These are phyloP conservation scores for Eustoma russellianum DNA, from an alignment of 257 asterid genomes.

Conservation along the genomic window DNA sequence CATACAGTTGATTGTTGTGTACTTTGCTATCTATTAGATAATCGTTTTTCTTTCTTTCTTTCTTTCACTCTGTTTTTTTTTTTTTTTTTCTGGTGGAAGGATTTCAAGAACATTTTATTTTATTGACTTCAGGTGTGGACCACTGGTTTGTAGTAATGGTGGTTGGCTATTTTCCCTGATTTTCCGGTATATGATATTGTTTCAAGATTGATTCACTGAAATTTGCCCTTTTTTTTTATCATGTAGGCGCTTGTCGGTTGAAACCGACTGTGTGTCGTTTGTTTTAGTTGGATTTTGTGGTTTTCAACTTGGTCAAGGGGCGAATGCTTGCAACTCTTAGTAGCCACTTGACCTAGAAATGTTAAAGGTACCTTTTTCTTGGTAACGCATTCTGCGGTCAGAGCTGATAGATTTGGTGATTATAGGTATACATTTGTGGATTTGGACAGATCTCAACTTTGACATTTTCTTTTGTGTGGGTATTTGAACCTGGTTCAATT, in stretches of 20 bases:
- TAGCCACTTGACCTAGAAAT: background rate
- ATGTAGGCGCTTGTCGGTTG: conserved; percentile 1
- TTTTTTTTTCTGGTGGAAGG: background rate
- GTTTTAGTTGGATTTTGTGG: conserved; percentile 6
- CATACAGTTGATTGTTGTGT: background rate
- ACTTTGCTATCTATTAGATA: background rate
- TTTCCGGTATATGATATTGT: background rate
- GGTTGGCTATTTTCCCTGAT: background rate
- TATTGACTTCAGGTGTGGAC: background rate
- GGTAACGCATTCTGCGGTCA: background rate
- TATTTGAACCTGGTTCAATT: conserved; percentile 9
- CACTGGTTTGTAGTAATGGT: background rate
- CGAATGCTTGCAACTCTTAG: no score
- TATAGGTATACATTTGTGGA: conserved; percentile 7
- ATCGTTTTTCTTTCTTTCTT: background rate
- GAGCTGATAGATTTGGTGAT: conserved; percentile 13
- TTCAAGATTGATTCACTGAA: conserved; percentile 9
- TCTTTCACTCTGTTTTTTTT: background rate
- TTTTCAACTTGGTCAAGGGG: no score
- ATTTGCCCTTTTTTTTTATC: conserved; percentile 14
- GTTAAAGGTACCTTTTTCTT: conserved; percentile 8
- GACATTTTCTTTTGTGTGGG: conserved; percentile 2
- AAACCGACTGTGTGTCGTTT: conserved; percentile 3
- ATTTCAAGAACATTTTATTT: background rate
- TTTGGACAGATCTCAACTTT: conserved; percentile 10